Conservation (phyloP, 768 basidiomycete genomes). For the Chalciporus chontae region DNA sequence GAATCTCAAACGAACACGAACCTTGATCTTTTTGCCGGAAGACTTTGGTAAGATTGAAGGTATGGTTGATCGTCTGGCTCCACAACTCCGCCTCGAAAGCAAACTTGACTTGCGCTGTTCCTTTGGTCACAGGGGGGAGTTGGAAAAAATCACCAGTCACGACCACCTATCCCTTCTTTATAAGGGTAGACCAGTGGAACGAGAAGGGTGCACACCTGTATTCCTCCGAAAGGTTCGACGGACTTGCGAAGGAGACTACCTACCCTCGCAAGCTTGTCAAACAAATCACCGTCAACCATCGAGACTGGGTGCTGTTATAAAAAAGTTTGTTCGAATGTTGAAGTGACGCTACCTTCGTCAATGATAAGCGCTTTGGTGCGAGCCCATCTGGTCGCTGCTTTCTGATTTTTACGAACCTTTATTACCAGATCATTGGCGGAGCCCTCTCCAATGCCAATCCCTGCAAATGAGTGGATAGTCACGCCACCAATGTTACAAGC, state of each 20-base stretch:
- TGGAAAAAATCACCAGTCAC: constrained; percentile 99
- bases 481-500: constrained; percentile 97
- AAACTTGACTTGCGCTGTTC: constrained; percentile 62
- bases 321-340: background rate
- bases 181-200: background rate
- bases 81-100: constrained; percentile 88
- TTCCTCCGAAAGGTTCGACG: constrained; percentile 83
- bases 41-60: constrained; percentile 92
- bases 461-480: constrained; percentile 95
- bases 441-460: constrained; percentile 82
- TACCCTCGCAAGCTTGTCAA: constrained; percentile 83
- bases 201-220: constrained; percentile 55
- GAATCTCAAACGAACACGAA: constrained; percentile 31
- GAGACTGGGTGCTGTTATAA: constrained; percentile 58
- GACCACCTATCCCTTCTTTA: constrained; percentile 52
- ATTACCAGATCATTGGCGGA: constrained; percentile 53
- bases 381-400: constrained; percentile 75
- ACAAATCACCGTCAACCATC: constrained; percentile 92
- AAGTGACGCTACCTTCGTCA: constrained; percentile 59
- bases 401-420: constrained; percentile 80
- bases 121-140: constrained; percentile 85
- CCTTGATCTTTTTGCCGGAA: constrained; percentile 93
- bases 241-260: constrained; percentile 62
- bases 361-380: constrained; percentile 82
- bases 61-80: constrained; percentile 69